Conservation (phyloP, 1,139 yeast genomes). For the Suhomyces maxii region DNA sequence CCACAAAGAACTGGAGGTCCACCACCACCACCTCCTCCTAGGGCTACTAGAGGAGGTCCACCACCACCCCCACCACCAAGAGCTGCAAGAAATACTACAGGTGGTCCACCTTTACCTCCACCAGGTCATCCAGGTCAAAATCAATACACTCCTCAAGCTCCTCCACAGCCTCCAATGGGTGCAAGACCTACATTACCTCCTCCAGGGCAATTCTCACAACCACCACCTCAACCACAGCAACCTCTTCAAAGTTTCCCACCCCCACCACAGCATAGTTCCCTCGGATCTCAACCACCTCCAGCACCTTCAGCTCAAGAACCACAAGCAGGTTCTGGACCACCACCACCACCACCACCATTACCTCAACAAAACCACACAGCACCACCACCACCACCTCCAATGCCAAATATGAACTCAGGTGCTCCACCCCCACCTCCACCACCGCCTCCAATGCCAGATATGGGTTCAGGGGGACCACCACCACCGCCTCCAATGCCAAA, state of each 20-base stretch:
- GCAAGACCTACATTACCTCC: conserved; percentile 4
- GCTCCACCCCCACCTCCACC: conserved; percentile 39
- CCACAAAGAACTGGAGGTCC: conserved; percentile 26
- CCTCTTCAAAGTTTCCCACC: conserved; percentile 20
- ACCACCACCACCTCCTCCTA: conserved; percentile 12
- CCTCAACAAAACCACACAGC: too few species aligned
- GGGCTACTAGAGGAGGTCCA: conserved; percentile 13
- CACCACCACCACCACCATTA: conserved; percentile 37
- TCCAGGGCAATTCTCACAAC: conserved; percentile 4
- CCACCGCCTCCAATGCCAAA: conserved; percentile 16
- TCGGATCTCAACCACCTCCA: neutral
- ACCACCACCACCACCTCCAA: conserved; percentile 24
- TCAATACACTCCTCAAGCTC: conserved; percentile 14
- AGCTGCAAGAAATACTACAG: conserved; percentile 15
- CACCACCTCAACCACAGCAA: conserved; percentile 21
- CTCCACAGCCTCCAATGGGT: conserved; percentile 15
- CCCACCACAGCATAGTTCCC: conserved; percentile 19
- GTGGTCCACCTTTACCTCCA: conserved; percentile 24
- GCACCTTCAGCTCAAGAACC: conserved; percentile 14
- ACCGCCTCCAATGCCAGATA: conserved; percentile 27
- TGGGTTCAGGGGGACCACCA: conserved; percentile 26
- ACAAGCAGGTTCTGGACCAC: conserved; percentile 21
- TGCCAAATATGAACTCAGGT: conserved; percentile 18
- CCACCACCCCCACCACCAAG: conserved; percentile 29
- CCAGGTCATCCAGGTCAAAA: conserved; percentile 38